Evolutionary conservation across 441 rosid species (phyloP), one percentile per base, ranked within the genome.

Genomic region (Manihot esculenta): DNA sequence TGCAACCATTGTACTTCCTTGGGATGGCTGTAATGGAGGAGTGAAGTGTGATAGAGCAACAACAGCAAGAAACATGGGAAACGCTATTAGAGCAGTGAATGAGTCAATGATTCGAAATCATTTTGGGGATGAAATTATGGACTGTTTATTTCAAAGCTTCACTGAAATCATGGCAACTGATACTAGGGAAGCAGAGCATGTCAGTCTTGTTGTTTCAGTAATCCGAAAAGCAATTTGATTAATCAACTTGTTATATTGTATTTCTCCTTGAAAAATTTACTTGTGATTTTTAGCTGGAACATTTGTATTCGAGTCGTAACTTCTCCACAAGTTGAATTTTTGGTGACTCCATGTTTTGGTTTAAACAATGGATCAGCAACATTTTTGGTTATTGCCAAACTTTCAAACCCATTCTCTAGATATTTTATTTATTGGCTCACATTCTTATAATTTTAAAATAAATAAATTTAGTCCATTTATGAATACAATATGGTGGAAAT

Each of bases 31-130:
- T 17, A 78, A 71, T 61, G 77, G 76, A 33, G 81, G 82, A 42
- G 47, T 70, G 45, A 64, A 44, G 44, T 51, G 56, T 62, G 79
- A 72, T 15, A 68, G 81, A 62, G 71, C 61, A 54, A 49, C 62
- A 27, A 77, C 83, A 11, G 81, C 85, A 5, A 67, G 62, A 38
- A 72, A 63, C 42, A 66, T 70, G 70, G 80, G 61, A 11, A 81
- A 79, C 73, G 68, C 75, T 9, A 64, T 79, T 1, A 78, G 81
- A 70, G 87, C 77, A 15, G 77, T 76, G 15, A 67, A 74, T 14
- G 90, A 78, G 54, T 66, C 88, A 0, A 79, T 78, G 82, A 41
- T 86, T 55, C 61, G 11, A 38, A 66, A 58, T 18, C 86, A 84
- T 76, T 86, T 82, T 11, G 83, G 84, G 1, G 69, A 23, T 6